Evolutionary conservation across 2,329 filamentous ascomycete species (phyloP).

Genomic region (Gaeumannomyces sp.): DNA sequence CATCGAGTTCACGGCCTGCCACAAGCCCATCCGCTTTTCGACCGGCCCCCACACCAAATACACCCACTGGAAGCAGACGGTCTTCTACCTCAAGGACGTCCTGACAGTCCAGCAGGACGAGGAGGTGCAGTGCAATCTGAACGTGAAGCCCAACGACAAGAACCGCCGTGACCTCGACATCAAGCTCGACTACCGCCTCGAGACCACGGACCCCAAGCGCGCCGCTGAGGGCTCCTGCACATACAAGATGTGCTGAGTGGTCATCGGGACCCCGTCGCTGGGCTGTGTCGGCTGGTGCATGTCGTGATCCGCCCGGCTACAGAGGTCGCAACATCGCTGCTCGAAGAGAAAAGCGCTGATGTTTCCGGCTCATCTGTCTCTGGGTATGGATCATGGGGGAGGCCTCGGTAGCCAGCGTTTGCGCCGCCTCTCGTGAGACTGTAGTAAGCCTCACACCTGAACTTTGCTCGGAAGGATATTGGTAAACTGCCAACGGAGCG

Average conservation of each 20-base stretch:
- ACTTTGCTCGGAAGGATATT: no score
- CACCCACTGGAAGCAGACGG: constrained; percentile 99
- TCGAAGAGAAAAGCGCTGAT: background rate
- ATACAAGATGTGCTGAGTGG: constrained; percentile 69
- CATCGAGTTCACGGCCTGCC: constrained; percentile 96
- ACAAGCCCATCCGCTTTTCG: constrained; percentile 95
- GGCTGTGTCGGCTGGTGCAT: background rate
- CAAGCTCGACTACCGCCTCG: constrained; percentile 72
- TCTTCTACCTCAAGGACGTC: constrained; percentile 93
- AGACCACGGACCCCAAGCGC: constrained; percentile 68
- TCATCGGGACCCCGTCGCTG: background rate
- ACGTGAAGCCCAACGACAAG: constrained; percentile 85
- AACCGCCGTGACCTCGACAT: constrained; percentile 96
- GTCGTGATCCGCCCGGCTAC: background rate
- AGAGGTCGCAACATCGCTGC: background rate
- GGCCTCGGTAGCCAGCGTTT: no score
- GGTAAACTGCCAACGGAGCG: background rate
- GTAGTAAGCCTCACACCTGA: no score
- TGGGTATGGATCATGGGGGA: no score
- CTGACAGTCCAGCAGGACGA: constrained; percentile 88
- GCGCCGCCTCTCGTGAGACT: no score
- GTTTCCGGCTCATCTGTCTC: no score
- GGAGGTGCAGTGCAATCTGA: constrained; percentile 64
- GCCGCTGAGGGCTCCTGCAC: constrained; percentile 61
- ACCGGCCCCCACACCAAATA: constrained; percentile 98